Evolutionary conservation across 176 grass and related monocot genomes (phyloP).

Genomic region (Lolium multiflorum): DNA sequence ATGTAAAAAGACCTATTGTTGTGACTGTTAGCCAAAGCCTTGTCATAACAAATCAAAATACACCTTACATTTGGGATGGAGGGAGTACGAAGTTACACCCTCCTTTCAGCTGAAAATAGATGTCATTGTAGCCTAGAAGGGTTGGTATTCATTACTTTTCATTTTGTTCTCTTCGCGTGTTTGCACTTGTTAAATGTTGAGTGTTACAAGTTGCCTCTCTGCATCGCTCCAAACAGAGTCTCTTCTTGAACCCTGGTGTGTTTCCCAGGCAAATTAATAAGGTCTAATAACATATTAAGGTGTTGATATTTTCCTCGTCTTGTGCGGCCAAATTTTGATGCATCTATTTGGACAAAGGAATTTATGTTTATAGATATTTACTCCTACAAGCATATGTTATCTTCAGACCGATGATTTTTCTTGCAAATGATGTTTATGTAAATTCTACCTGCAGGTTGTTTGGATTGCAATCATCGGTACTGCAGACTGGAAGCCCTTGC

Average conservation of each 20-base stretch:
- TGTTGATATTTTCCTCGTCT: background rate
- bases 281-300: background rate
- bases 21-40: background rate
- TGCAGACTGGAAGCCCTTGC: slow-evolving; percentile 93
- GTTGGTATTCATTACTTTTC: background rate
- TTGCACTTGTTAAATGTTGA: slow-evolving; percentile 8
- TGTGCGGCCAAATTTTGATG: background rate
- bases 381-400: slow-evolving; percentile 18
- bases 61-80: background rate
- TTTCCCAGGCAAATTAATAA: slow-evolving; percentile 12
- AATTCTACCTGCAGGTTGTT: slow-evolving; percentile 63
- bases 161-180: background rate
- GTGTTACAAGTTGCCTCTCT: background rate
- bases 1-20: background rate
- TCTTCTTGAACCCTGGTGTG: background rate
- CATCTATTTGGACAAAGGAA: background rate
- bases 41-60: background rate
- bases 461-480: slow-evolving; percentile 72
- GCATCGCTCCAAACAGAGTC: background rate
- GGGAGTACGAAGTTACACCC: background rate
- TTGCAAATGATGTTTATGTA: slow-evolving; percentile 40
- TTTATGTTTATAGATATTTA: background rate
- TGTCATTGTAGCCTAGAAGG: background rate
- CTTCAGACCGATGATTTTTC: background rate
- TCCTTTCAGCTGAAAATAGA: background rate